These are phyloP conservation scores for Platanus orientalis DNA, from an alignment of 164 flowering plant genomes.

Conservation along the genomic window DNA sequence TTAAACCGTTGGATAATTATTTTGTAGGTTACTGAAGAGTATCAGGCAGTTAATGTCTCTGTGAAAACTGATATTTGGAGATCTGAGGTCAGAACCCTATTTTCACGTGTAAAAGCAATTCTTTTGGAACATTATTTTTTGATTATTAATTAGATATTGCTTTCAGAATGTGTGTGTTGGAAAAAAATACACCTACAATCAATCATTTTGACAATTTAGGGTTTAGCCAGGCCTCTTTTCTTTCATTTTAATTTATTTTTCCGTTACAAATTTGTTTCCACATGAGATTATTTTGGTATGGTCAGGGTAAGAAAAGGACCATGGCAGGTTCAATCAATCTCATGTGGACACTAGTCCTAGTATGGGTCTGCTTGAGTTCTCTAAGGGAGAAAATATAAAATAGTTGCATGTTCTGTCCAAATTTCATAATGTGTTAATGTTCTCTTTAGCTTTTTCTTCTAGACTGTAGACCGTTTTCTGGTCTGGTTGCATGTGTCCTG, in stretches of 20 bases:
- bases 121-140: background rate
- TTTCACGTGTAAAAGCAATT: background rate
- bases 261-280: background rate
- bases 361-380: too few species aligned
- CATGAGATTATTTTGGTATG: too few species aligned
- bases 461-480: too few species aligned
- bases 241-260: background rate
- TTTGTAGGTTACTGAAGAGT: conserved; percentile 76
- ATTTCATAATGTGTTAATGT: background rate
- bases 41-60: conserved; percentile 86
- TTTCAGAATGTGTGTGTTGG: background rate
- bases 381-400: too few species aligned
- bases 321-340: too few species aligned
- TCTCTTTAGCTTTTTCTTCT: background rate
- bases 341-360: too few species aligned
- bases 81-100: conserved; percentile 54
- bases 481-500: too few species aligned
- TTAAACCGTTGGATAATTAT: conserved; percentile 4
- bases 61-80: conserved; percentile 60
- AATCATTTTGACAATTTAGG: background rate
- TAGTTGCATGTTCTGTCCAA: too few species aligned
- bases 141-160: background rate
- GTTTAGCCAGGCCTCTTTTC: background rate
- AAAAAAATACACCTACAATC: background rate
- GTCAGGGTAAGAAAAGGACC: too few species aligned